Percentiles rank a stretch among this genome's conserved stretches.
Conservation (phyloP, 768 basidiomycete genomes). For the Macrocybe gigantea region DNA sequence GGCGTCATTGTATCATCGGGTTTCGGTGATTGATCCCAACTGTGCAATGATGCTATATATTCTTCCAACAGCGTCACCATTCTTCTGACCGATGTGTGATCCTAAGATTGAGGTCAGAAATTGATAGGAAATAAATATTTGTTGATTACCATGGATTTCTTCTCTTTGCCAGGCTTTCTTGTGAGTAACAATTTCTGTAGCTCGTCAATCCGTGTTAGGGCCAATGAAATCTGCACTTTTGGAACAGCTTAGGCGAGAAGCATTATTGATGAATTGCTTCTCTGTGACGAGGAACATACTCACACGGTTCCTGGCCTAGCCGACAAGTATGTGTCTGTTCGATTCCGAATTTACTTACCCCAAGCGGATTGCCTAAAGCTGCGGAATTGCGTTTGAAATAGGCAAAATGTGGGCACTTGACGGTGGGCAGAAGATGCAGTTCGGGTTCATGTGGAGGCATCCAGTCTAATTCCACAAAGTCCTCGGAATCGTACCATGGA, state of each 20-base stretch:
- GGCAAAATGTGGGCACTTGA: constrained; percentile 76
- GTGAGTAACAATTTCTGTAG: constrained; percentile 23
- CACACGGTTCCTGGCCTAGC: constrained; percentile 67
- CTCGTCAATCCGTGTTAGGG: constrained; percentile 46
- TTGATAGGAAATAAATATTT: too few relatives aligned
- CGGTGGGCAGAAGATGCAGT: constrained; percentile 66
- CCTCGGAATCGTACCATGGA: constrained; percentile 72
- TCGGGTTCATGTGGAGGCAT: constrained; percentile 44
- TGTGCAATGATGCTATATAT: constrained; percentile 51
- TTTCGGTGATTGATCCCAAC: constrained; percentile 32
- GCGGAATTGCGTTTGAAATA: constrained; percentile 65
- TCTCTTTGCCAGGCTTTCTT: too few relatives aligned
- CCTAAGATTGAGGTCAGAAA: too few relatives aligned
- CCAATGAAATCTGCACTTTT: constrained; percentile 59
- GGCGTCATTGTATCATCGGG: constrained; percentile 23
- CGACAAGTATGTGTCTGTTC: constrained; percentile 82
- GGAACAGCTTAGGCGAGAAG: constrained; percentile 41
- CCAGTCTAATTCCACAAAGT: constrained; percentile 81
- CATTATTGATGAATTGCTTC: too few relatives aligned
- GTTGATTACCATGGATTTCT: too few relatives aligned
- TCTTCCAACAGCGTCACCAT: constrained; percentile 58
- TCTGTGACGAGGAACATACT: constrained; percentile 16
- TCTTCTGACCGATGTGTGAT: too few relatives aligned
- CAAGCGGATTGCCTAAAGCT: constrained; percentile 30
- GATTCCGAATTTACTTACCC: constrained; percentile 75